Evolutionary conservation across 2,329 filamentous ascomycete genomes (phyloP).

Genomic region (Cucurbitaria berberidis): DNA sequence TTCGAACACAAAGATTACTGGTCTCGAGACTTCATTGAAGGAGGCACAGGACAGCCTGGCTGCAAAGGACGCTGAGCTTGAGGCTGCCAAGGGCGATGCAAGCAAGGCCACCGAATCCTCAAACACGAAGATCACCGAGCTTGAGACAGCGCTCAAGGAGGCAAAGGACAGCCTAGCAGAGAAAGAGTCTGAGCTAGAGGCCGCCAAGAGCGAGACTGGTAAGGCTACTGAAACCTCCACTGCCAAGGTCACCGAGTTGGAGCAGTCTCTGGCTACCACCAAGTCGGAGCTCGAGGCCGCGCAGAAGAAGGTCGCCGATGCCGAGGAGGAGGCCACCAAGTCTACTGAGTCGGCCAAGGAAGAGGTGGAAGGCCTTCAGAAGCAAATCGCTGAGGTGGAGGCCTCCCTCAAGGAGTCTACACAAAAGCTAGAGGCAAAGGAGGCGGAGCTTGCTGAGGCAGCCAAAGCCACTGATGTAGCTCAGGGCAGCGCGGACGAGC

Average conservation of each 20-base stretch:
- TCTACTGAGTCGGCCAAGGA: conserved; percentile 13
- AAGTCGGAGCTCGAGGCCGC: conserved; percentile 23
- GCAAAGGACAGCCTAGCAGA: conserved; percentile 18
- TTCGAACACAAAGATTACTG: conserved; percentile 26
- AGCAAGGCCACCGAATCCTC: conserved; percentile 19
- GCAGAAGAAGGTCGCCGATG: conserved; percentile 15
- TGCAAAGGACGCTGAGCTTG: conserved; percentile 31
- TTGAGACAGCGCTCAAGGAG: conserved; percentile 21
- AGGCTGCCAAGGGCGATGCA: conserved; percentile 27
- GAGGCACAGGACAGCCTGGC: conserved; percentile 28
- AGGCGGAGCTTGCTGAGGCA: conserved; percentile 1
- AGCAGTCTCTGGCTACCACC: conserved; percentile 23
- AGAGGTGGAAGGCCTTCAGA: conserved; percentile 13
- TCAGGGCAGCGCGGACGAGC: conserved; percentile 21
- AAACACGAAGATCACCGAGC: conserved; percentile 28
- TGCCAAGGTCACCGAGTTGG: conserved; percentile 30
- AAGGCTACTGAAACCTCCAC: conserved; percentile 10
- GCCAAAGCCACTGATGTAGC: conserved; percentile 20
- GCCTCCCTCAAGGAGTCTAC: conserved; percentile 5
- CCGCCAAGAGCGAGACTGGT: background rate
- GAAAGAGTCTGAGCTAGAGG: conserved; percentile 21
- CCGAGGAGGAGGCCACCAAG: conserved; percentile 17
- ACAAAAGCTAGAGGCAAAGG: background rate
- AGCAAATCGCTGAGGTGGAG: conserved; percentile 17
- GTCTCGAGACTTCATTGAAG: conserved; percentile 30